Conservation (phyloP, 192 early-diverging fungal genomes). For the Chytriomyces hyalinus region DNA sequence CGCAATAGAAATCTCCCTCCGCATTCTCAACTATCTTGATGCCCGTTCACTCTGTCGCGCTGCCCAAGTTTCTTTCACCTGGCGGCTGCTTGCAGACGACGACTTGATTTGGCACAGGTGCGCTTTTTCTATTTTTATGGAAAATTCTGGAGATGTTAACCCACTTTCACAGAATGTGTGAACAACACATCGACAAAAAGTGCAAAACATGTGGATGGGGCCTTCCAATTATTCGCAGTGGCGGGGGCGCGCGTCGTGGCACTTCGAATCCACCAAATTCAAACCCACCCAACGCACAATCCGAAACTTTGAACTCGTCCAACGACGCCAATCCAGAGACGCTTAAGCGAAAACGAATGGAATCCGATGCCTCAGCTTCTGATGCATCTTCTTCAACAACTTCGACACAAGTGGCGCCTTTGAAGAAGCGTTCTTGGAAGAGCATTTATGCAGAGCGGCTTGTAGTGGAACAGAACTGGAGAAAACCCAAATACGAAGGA, state of each 20-base stretch:
- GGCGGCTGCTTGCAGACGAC: slow-evolving; percentile 87
- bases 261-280: background rate
- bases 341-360: slow-evolving; percentile 26
- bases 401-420: background rate
- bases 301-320: background rate
- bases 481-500: slow-evolving; percentile 73
- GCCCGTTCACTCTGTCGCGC: slow-evolving; percentile 88
- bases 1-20: slow-evolving; percentile 80
- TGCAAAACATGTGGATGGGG: slow-evolving; percentile 98
- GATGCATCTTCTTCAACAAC: background rate
- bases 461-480: slow-evolving; percentile 93
- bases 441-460: slow-evolving; percentile 92
- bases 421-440: slow-evolving; percentile 83
- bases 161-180: slow-evolving; percentile 77
- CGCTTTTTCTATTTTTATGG: background rate
- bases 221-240: slow-evolving; percentile 29
- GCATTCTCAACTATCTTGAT: slow-evolving; percentile 90
- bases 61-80: slow-evolving; percentile 82
- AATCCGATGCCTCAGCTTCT: slow-evolving; percentile 2
- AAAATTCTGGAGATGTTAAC: background rate
- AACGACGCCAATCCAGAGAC: background rate
- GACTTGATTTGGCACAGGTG: slow-evolving; percentile 89
- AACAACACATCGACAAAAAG: slow-evolving; percentile 95
- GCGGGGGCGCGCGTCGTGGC: background rate
- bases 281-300: background rate